Conservation (phyloP, 2,329 filamentous ascomycete genomes). For the Pyrenochaeta sp. region DNA sequence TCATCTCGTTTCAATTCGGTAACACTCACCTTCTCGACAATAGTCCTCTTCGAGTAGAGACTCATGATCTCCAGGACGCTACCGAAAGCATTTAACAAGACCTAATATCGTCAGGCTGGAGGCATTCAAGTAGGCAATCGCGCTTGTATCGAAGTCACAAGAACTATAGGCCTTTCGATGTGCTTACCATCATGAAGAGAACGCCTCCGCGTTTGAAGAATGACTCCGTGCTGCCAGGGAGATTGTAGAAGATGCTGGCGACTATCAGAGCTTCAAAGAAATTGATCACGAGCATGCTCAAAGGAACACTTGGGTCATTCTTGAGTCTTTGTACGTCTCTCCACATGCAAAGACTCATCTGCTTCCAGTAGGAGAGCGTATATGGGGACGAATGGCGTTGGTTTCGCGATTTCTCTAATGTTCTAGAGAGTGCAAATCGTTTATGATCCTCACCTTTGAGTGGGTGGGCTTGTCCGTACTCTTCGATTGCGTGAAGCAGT, state of each 20-base stretch:
- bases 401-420: slow-evolving; percentile 59
- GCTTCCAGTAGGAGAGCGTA: slow-evolving; percentile 62
- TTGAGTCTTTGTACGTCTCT: slow-evolving; percentile 30
- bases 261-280: slow-evolving; percentile 71
- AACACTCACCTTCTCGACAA: slow-evolving; percentile 74
- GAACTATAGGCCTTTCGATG: background rate
- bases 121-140: slow-evolving; percentile 56
- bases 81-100: slow-evolving; percentile 67
- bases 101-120: slow-evolving; percentile 52
- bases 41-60: slow-evolving; percentile 82
- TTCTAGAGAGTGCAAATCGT: slow-evolving; percentile 40
- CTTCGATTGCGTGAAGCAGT: slow-evolving; percentile 53
- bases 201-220: slow-evolving; percentile 65
- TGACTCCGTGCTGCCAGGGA: slow-evolving; percentile 57
- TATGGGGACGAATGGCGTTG: slow-evolving; percentile 64
- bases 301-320: slow-evolving; percentile 59
- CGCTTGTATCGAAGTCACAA: background rate
- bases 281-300: slow-evolving; percentile 74
- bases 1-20: too few relatives aligned
- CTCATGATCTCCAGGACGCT: slow-evolving; percentile 67
- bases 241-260: slow-evolving; percentile 65
- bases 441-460: slow-evolving; percentile 53
- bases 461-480: slow-evolving; percentile 55
- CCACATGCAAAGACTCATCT: slow-evolving; percentile 35
- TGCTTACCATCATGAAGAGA: slow-evolving; percentile 63